These are phyloP conservation scores for Cornus florida DNA, from an alignment of 148 eudicot species.

Conservation along the genomic window DNA sequence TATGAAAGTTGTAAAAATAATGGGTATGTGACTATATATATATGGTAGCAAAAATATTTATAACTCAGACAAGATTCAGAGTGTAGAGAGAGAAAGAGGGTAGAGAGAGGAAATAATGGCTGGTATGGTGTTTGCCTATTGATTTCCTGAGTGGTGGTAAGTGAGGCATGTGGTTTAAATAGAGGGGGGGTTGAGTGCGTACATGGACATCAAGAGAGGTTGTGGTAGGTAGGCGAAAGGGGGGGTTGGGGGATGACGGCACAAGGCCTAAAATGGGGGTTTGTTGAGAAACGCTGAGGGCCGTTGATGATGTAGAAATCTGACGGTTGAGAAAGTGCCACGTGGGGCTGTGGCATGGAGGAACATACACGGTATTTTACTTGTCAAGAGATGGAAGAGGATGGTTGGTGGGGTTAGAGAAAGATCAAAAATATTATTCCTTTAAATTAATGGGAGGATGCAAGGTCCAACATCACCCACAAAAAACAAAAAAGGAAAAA, in stretches of 20 bases:
- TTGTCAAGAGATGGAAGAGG: neutral
- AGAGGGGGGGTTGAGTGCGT: neutral
- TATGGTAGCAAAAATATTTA: no score
- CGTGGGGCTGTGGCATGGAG: no score
- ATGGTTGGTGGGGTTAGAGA: neutral
- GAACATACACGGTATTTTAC: no score
- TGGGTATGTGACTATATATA: neutral
- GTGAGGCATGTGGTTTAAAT: constrained; percentile 1
- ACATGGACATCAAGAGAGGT: neutral
- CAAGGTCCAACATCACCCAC: no score
- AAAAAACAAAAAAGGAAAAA: no score
- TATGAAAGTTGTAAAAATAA: neutral
- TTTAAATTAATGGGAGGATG: no score
- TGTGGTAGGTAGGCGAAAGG: neutral
- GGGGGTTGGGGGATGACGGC: neutral
- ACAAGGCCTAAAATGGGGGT: constrained; percentile 16
- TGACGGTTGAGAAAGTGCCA: neutral
- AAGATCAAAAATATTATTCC: no score
- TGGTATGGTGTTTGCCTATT: neutral
- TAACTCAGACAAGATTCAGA: no score
- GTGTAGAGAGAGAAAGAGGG: neutral
- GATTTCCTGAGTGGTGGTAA: neutral
- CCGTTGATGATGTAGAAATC: constrained; percentile 9
- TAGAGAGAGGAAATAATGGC: neutral
- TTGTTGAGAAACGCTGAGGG: constrained; percentile 20